A percentile compares a stretch with the other conserved stretches of the same genome.
Conservation (phyloP, 2,329 filamentous ascomycete genomes). For the Curvularia verruculosa region DNA sequence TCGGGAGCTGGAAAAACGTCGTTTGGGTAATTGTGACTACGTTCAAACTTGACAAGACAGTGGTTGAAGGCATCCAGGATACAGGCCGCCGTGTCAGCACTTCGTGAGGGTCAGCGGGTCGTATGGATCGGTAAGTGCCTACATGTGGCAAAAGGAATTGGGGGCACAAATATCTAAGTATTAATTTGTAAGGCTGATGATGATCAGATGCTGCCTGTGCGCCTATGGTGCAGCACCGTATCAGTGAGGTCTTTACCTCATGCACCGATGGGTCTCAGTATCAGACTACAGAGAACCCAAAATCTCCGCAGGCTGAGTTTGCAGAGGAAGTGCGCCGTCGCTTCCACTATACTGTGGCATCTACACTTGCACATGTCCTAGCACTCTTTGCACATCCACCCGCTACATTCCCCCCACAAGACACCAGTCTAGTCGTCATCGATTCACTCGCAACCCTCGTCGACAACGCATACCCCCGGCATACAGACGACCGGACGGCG, state of each 20-base stretch:
- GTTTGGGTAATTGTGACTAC: slow-evolving; percentile 67
- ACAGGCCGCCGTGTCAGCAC: slow-evolving; percentile 69
- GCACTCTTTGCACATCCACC: slow-evolving; percentile 75
- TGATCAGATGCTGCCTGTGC: slow-evolving; percentile 56
- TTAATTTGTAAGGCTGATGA: slow-evolving; percentile 35
- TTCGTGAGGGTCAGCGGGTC: slow-evolving; percentile 67
- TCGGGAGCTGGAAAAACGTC: slow-evolving; percentile 85
- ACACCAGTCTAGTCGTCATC: slow-evolving; percentile 73
- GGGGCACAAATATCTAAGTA: slow-evolving; percentile 17
- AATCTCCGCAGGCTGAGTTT: slow-evolving; percentile 22
- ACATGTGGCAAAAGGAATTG: background rate
- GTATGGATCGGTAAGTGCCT: slow-evolving; percentile 78
- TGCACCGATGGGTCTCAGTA: slow-evolving; percentile 6
- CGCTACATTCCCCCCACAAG: slow-evolving; percentile 64
- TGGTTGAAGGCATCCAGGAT: slow-evolving; percentile 60
- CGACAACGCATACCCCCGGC: slow-evolving; percentile 75
- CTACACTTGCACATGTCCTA: slow-evolving; percentile 69
- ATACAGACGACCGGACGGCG: slow-evolving; percentile 53
- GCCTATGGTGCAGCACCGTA: slow-evolving; percentile 55
- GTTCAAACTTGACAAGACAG: slow-evolving; percentile 19
- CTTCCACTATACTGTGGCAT: slow-evolving; percentile 68
- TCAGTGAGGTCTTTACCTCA: slow-evolving; percentile 54
- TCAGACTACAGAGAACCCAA: slow-evolving; percentile 3
- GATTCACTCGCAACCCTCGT: slow-evolving; percentile 80
- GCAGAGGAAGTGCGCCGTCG: slow-evolving; percentile 51